phyloP scores from a whole-genome alignment of 768 basidiomycete species.

The Podaxis sp. region DNA sequence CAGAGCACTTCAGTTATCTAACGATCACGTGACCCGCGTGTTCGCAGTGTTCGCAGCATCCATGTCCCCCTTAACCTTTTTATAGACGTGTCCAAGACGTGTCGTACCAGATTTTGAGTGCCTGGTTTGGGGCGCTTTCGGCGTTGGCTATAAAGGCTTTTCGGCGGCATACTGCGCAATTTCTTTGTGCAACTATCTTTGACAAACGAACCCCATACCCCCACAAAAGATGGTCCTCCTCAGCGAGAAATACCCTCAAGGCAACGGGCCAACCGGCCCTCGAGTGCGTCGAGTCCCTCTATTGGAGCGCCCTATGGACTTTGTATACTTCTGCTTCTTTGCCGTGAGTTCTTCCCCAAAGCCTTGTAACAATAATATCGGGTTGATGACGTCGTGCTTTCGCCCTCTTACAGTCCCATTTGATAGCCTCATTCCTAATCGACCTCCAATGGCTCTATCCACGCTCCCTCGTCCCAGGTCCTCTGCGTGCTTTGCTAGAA shows the following conservation, averaged over 20 bases:
- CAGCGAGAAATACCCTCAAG: slow-evolving; percentile 21
- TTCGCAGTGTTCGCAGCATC: neutral
- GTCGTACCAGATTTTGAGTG: neutral
- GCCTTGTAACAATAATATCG: neutral
- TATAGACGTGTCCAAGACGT: neutral
- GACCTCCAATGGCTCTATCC: slow-evolving; percentile 74
- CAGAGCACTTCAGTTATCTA: neutral
- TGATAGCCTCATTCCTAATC: slow-evolving; percentile 66
- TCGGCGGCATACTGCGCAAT: neutral
- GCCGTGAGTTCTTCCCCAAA: slow-evolving; percentile 38
- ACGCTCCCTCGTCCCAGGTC: slow-evolving; percentile 43
- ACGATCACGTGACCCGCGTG: neutral
- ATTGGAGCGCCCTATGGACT: slow-evolving; percentile 58
- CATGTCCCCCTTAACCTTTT: neutral
- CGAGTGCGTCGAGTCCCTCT: slow-evolving; percentile 34
- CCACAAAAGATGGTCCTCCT: slow-evolving; percentile 22
- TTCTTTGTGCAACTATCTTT: neutral
- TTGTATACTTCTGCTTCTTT: slow-evolving; percentile 74
- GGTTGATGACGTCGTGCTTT: neutral
- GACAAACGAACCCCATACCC: neutral
- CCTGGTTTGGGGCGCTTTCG: neutral
- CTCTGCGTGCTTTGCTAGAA: slow-evolving; percentile 42
- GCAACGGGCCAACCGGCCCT: slow-evolving; percentile 9
- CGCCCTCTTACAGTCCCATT: slow-evolving; percentile 44
- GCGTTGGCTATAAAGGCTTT: neutral